These are phyloP conservation scores for Penicillium sp. DNA, from an alignment of 2,329 filamentous ascomycete genomes.

Conservation along the genomic window DNA sequence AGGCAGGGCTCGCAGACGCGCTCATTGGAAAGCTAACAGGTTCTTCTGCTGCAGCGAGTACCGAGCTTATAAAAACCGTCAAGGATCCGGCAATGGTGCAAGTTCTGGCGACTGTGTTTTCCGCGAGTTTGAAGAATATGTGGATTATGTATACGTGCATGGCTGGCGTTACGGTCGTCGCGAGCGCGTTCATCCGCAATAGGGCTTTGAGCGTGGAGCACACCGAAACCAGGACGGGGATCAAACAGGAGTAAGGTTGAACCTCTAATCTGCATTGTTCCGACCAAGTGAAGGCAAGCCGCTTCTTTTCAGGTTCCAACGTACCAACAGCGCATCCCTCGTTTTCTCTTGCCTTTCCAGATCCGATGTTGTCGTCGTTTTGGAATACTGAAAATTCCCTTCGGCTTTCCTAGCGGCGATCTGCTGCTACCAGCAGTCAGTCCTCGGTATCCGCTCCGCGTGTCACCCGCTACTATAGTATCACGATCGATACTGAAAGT, in stretches of 20 bases:
- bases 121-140: conserved; percentile 54
- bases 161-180: conserved; percentile 46
- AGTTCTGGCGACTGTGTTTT: conserved; percentile 50
- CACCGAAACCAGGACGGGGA: conserved; percentile 56
- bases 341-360: no score
- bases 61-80: conserved; percentile 48
- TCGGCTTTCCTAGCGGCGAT: no score
- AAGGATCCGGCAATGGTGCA: conserved; percentile 39
- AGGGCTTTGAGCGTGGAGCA: conserved; percentile 54
- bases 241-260: conserved; percentile 1
- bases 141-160: conserved; percentile 55
- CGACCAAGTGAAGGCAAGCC: no score
- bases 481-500: no score
- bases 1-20: conserved; percentile 45
- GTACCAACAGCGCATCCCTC: no score
- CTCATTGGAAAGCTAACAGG: conserved; percentile 40
- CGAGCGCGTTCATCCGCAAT: conserved; percentile 48
- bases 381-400: no score
- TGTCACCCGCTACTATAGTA: no score
- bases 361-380: no score
- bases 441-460: no score
- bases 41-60: conserved; percentile 51
- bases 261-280: no score
- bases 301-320: no score
- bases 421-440: no score